phyloP scores from a whole-genome alignment of 768 basidiomycete genomes.

The Floccularia luteovirens region DNA sequence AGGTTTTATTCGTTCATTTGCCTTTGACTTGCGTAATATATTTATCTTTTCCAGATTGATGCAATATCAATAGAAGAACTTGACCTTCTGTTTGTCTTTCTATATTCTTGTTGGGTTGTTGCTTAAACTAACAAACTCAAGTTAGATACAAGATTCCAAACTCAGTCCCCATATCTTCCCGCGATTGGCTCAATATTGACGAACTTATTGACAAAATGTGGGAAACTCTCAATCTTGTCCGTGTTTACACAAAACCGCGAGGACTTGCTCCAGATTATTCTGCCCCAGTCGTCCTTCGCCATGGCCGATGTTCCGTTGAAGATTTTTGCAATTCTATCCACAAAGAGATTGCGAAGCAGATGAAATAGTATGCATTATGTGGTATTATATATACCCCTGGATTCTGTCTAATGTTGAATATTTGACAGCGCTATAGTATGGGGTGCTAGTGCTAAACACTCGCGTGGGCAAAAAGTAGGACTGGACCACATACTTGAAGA shows the following conservation, averaged over 20 bases:
- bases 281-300: conserved; percentile 81
- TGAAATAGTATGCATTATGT: conserved; percentile 76
- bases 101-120: background rate
- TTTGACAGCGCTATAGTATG: conserved; percentile 75
- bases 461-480: conserved; percentile 93
- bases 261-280: conserved; percentile 88
- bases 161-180: conserved; percentile 91
- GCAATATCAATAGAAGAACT: conserved; percentile 98
- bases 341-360: conserved; percentile 95
- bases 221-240: conserved; percentile 85
- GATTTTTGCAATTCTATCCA: conserved; percentile 93
- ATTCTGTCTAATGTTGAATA: background rate
- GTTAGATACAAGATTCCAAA: conserved; percentile 85
- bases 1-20: conserved; percentile 35
- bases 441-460: conserved; percentile 96
- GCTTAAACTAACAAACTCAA: conserved; percentile 4
- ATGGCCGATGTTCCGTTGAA: conserved; percentile 59
- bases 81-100: conserved; percentile 63
- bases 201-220: conserved; percentile 93
- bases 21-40: conserved; percentile 3
- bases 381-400: background rate
- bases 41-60: conserved; percentile 59
- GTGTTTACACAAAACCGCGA: conserved; percentile 95
- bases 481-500: conserved; percentile 81
- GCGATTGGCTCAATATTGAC: conserved; percentile 94